A percentile compares a stretch with the other conserved stretches of the same genome.
These are phyloP conservation scores for Citrus australasica DNA, from an alignment of 345 rosid species.

Conservation along the genomic window DNA sequence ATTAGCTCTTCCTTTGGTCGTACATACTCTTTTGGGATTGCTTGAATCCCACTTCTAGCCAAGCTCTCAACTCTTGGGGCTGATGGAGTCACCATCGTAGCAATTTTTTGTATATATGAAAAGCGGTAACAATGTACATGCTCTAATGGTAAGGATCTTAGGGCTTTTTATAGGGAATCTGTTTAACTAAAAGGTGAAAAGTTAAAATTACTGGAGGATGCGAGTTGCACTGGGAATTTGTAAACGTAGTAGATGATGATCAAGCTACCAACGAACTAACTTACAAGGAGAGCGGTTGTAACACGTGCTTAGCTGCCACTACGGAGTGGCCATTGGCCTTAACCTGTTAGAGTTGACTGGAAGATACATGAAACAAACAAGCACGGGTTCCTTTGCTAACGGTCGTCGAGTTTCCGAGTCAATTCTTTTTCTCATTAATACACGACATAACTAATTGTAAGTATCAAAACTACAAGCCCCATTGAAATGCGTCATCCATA, in stretches of 20 bases:
- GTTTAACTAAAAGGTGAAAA: not conserved
- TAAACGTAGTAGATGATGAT: not conserved
- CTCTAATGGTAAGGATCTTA: not conserved
- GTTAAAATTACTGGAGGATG: not conserved
- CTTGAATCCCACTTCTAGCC: constrained; percentile 62
- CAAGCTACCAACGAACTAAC: not conserved
- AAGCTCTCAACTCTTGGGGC: constrained; percentile 63
- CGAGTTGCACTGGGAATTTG: not conserved
- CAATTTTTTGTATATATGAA: not conserved
- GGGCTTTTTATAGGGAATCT: constrained; percentile 11
- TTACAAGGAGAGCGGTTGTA: not conserved
- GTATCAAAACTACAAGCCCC: no score
- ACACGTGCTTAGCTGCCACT: constrained; percentile 24
- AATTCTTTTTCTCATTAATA: no score
- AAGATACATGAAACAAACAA: constrained; percentile 7
- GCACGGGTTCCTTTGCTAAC: constrained; percentile 2
- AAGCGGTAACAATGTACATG: not conserved
- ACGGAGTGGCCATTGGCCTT: not conserved
- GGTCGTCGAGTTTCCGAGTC: not conserved
- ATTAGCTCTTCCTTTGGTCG: constrained; percentile 75
- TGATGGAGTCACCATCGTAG: constrained; percentile 27
- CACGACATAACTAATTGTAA: no score
- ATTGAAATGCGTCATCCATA: no score
- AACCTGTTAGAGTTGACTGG: constrained; percentile 16
- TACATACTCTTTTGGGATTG: constrained; percentile 77